Evolutionary conservation across 192 early-diverging fungal genomes (phyloP).

Genomic region (Anaeromyces robustus): DNA sequence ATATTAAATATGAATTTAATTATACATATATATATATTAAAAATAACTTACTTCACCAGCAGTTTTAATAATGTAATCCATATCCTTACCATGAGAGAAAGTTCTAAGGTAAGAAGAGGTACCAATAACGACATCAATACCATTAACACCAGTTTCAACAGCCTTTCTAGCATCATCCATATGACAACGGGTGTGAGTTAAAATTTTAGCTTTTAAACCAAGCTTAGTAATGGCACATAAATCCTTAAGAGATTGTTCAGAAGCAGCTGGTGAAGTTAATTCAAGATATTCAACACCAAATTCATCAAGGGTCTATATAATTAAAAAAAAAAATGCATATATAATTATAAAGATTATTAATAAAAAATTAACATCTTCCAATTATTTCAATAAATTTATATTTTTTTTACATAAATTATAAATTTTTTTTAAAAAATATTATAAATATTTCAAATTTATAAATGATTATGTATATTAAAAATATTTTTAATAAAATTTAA

Average conservation of each 20-base stretch:
- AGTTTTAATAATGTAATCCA: constrained; percentile 90
- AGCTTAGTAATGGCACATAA: constrained; percentile 81
- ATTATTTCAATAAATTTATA: no score
- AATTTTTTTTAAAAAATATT: no score
- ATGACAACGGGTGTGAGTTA: constrained; percentile 91
- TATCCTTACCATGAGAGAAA: constrained; percentile 99
- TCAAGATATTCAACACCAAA: no score
- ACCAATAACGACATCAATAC: constrained; percentile 97
- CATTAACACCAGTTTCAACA: constrained; percentile 93
- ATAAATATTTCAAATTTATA: no score
- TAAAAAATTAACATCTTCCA: no score
- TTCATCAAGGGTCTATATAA: constrained; percentile 97
- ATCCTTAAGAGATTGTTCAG: constrained; percentile 84
- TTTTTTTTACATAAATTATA: no score
- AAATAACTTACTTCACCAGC: constrained; percentile 17
- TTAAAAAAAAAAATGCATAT: no score
- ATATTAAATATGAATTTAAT: no score
- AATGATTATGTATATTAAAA: no score
- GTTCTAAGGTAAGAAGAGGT: constrained; percentile 89
- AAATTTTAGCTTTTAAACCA: constrained; percentile 93
- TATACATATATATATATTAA: no score
- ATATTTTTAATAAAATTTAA: no score
- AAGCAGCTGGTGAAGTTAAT: constrained; percentile 89
- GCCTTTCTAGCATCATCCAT: constrained; percentile 97
- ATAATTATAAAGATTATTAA: no score